Evolutionary conservation across 352 stramenopile species (phyloP), one percentile per base, ranked within the genome.

Genomic region (Globisporangium megalacanthum): DNA sequence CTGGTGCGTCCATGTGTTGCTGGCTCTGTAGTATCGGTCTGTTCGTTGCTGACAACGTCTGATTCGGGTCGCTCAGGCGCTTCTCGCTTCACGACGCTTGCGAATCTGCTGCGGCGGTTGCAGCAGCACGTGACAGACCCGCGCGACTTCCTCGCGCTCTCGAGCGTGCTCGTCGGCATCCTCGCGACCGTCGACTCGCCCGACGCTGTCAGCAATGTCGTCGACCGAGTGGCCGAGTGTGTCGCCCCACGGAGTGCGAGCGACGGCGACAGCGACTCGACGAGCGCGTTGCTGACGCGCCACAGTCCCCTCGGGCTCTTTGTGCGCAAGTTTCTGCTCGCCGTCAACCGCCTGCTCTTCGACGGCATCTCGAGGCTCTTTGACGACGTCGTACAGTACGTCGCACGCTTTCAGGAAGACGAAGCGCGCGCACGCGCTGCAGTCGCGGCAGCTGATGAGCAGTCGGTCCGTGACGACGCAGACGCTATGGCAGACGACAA

Each of bases 361-460:
- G 82, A 92, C 25, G 79, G 82, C 4, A 60, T 92, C n/a, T 85
- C 77, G 31, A 63, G 70, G 25, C 65, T 89, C 33, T 89, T 75
- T 45, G 82, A 92, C 15, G 72, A 88, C 39, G 70, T 90, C 22
- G 53, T 64, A 53, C 61, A 66, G 31, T 92, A 89, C 65, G 31
- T 82, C 7, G 58, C 75, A 33, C 60, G 70, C 25, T 83, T 83
- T 47, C 64, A 61, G 56, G 61, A 73, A 14, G 69, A 83, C 29
- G 53, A 70, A 35, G 53, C 64, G 31, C 55, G 15, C 4, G 44
- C 53, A 22, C 52, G n/a, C 31, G 52, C 44, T 35, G 35, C 35
- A 15, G 35, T 11, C 14, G 49, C 39, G 15, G 4, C 9, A 9
- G 45, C 52, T 39, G 39, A 8, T 9, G 35, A 44, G 2, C 49